Conservation (phyloP, 495 filamentous ascomycete genomes). For the Xylaria flabelliformis region DNA sequence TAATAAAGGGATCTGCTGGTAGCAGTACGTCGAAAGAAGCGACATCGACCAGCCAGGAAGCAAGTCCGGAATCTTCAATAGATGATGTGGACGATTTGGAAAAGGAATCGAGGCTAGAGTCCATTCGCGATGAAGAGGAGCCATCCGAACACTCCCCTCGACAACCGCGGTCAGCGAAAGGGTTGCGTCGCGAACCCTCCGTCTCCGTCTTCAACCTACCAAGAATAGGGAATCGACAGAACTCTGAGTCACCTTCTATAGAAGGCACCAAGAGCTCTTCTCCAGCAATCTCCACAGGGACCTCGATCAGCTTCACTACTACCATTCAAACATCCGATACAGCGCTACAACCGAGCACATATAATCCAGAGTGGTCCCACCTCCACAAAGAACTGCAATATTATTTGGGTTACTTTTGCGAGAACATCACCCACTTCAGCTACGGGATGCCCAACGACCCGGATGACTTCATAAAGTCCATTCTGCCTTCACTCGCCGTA, state of each 20-base stretch:
- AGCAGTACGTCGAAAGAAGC: conserved; percentile 52
- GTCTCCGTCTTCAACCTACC: conserved; percentile 47
- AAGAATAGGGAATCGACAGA: conserved; percentile 44
- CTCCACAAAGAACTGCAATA: conserved; percentile 73
- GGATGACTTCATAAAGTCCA: conserved; percentile 73
- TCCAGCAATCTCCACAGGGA: conserved; percentile 53
- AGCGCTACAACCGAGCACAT: conserved; percentile 28
- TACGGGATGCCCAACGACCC: conserved; percentile 75
- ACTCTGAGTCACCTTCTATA: conserved; percentile 59
- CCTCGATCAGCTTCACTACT: conserved; percentile 42
- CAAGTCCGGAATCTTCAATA: conserved; percentile 58
- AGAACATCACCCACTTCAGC: conserved; percentile 77
- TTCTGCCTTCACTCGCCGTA: conserved; percentile 72
- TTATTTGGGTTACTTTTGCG: conserved; percentile 78
- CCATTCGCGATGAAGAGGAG: conserved; percentile 72
- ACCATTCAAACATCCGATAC: conserved; percentile 40
- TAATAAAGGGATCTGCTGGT: conserved; percentile 54
- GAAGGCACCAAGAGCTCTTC: conserved; percentile 56
- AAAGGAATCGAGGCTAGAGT: conserved; percentile 57
- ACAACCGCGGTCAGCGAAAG: conserved; percentile 43
- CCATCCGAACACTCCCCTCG: conserved; percentile 45
- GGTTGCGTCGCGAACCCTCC: conserved; percentile 53
- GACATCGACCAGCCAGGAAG: conserved; percentile 57
- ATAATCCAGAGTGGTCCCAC: conserved; percentile 54
- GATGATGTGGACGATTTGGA: conserved; percentile 61